phyloP scores from a whole-genome alignment of 192 early-diverging fungal species.

The Coemansia sp. region DNA sequence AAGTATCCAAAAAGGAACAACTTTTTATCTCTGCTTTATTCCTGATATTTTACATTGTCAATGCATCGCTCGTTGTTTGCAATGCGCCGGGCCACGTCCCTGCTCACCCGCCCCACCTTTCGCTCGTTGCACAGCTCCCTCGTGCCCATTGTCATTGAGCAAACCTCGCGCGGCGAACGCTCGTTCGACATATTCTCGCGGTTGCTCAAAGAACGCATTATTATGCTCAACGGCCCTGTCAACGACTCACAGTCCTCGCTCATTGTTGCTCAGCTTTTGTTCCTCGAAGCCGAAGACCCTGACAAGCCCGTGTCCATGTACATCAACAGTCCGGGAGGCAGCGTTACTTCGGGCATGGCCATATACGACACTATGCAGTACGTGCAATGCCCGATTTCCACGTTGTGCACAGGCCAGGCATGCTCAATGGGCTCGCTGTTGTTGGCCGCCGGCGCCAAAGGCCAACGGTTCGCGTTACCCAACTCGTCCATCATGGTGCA shows the following conservation, averaged over 20 bases:
- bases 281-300: conserved; percentile 91
- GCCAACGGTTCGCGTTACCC: conserved; percentile 82
- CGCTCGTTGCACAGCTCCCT: conserved; percentile 21
- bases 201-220: conserved; percentile 92
- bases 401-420: conserved; percentile 95
- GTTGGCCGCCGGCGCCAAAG: conserved; percentile 84
- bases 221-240: conserved; percentile 91
- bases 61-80: background rate
- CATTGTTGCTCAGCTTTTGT: conserved; percentile 93
- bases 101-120: background rate
- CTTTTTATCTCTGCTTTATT: background rate
- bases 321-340: conserved; percentile 97
- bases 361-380: conserved; percentile 92
- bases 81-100: background rate
- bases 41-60: background rate
- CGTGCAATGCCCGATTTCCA: conserved; percentile 88
- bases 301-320: conserved; percentile 94
- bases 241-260: conserved; percentile 82
- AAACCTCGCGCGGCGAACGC: conserved; percentile 81
- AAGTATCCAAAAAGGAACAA: background rate
- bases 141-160: conserved; percentile 55
- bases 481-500: conserved; percentile 97
- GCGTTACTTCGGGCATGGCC: conserved; percentile 92
- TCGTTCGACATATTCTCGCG: conserved; percentile 98
- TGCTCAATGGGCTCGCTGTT: conserved; percentile 98